A percentile compares a stretch with the other conserved stretches of the same genome.
These are phyloP conservation scores for Diplodia scrobiculata DNA, from an alignment of 2,329 filamentous ascomycete species.

Conservation along the genomic window DNA sequence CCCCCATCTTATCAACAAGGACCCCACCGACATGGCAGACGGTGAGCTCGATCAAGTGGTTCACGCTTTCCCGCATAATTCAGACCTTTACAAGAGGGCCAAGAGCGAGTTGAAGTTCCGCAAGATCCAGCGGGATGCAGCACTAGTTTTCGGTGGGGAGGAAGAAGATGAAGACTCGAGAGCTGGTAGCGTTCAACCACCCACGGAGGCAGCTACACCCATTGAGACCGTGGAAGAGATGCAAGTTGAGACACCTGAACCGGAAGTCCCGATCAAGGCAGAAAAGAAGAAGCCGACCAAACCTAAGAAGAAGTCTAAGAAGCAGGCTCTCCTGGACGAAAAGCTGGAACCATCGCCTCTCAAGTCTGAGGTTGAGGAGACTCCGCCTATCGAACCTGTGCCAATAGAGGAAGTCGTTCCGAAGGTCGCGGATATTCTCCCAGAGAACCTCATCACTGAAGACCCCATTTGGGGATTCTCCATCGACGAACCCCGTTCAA, in stretches of 20 bases:
- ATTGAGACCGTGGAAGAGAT: slow-evolving; percentile 47
- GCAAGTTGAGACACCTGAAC: slow-evolving; percentile 42
- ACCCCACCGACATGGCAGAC: slow-evolving; percentile 71
- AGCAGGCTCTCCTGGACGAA: slow-evolving; percentile 70
- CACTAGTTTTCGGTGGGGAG: slow-evolving; percentile 72
- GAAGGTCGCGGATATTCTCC: slow-evolving; percentile 40
- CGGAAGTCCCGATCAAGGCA: slow-evolving; percentile 36
- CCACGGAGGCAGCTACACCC: slow-evolving; percentile 52
- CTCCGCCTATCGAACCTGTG: slow-evolving; percentile 6
- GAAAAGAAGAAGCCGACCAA: slow-evolving; percentile 53
- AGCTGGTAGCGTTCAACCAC: slow-evolving; percentile 40
- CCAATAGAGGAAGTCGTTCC: slow-evolving; percentile 36
- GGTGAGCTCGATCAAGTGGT: slow-evolving; percentile 60
- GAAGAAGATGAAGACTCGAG: slow-evolving; percentile 54
- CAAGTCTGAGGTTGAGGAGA: slow-evolving; percentile 45
- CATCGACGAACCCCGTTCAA: slow-evolving; percentile 60
- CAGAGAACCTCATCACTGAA: slow-evolving; percentile 34
- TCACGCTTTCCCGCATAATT: slow-evolving; percentile 57
- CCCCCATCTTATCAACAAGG: slow-evolving; percentile 54
- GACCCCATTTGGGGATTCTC: slow-evolving; percentile 58
- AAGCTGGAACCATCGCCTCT: slow-evolving; percentile 51
- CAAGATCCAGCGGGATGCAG: slow-evolving; percentile 82
- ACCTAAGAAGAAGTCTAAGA: slow-evolving; percentile 73
- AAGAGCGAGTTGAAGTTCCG: slow-evolving; percentile 64
- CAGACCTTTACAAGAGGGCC: slow-evolving; percentile 74